phyloP scores from a whole-genome alignment of 768 basidiomycete species.

The Mrakia frigida region DNA sequence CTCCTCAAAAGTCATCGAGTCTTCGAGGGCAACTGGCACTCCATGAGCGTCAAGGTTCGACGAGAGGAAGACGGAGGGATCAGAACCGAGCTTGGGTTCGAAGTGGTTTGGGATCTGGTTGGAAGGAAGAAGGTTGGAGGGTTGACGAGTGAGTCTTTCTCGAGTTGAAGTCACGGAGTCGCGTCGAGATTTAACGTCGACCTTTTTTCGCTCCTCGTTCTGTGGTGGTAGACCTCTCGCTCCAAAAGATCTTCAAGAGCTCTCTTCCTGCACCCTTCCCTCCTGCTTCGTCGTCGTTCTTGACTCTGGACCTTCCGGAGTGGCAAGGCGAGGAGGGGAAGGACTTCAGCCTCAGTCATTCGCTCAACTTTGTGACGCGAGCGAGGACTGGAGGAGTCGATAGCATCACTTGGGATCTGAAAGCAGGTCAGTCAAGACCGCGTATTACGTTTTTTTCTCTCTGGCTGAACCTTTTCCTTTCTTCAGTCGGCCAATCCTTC shows the following conservation, averaged over 20 bases:
- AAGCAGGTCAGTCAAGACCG: background rate
- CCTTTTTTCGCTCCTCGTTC: too few species aligned
- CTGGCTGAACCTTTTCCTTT: background rate
- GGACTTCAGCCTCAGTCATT: background rate
- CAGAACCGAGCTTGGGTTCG: slow-evolving; percentile 63
- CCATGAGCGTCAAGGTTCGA: slow-evolving; percentile 70
- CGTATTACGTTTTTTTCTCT: background rate
- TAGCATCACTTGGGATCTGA: slow-evolving; percentile 18
- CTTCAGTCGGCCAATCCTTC: background rate
- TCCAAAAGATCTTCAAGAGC: slow-evolving; percentile 19
- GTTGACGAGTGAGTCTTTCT: slow-evolving; percentile 31
- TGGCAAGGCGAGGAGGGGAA: background rate
- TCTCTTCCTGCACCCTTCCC: slow-evolving; percentile 14
- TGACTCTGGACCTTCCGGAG: slow-evolving; percentile 6
- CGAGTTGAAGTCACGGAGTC: background rate
- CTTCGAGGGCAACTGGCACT: slow-evolving; percentile 90
- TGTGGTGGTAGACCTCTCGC: background rate
- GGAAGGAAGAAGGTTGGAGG: slow-evolving; percentile 34
- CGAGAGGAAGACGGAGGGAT: slow-evolving; percentile 55
- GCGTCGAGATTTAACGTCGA: background rate
- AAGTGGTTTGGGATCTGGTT: slow-evolving; percentile 74
- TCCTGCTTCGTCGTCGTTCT: slow-evolving; percentile 13
- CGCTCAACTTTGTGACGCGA: background rate
- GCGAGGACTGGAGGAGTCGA: background rate
- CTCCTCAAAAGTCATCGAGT: slow-evolving; percentile 78